Evolutionary conservation across 2,329 filamentous ascomycete genomes (phyloP).

Genomic region (Fusarium sp.): DNA sequence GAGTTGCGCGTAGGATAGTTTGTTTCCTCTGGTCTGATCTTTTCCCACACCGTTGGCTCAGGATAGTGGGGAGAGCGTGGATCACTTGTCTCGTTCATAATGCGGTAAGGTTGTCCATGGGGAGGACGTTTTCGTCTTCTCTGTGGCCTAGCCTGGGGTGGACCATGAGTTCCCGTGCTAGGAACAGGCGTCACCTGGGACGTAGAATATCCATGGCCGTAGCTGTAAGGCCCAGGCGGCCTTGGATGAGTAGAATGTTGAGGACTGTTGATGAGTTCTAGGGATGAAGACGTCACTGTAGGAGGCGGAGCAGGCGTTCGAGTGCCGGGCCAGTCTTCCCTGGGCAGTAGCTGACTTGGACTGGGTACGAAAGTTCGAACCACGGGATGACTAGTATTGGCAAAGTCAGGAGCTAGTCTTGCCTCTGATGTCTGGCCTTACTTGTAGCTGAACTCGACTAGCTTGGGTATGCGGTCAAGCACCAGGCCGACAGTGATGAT

Average conservation of each 20-base stretch:
- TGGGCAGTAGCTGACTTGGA: neutral
- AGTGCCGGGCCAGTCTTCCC: neutral
- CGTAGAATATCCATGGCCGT: too few relatives aligned
- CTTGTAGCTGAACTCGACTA: neutral
- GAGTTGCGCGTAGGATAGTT: neutral
- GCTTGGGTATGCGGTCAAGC: neutral
- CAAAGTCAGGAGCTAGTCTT: neutral
- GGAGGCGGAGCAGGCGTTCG: neutral
- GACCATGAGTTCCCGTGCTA: too few relatives aligned
- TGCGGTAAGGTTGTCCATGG: neutral
- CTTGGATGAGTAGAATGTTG: too few relatives aligned
- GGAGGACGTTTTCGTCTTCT: neutral
- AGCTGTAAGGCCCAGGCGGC: too few relatives aligned
- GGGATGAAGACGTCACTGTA: neutral
- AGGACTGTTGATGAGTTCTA: neutral
- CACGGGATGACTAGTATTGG: neutral
- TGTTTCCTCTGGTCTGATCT: neutral
- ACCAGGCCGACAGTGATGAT: neutral
- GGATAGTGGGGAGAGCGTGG: neutral
- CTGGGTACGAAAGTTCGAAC: neutral
- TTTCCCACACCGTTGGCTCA: neutral
- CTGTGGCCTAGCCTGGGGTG: too few relatives aligned
- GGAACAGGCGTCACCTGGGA: too few relatives aligned
- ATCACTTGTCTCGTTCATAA: neutral
- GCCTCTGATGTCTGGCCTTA: neutral